Conservation (phyloP, 2,329 filamentous ascomycete genomes). For the Fusarium mexicanum region DNA sequence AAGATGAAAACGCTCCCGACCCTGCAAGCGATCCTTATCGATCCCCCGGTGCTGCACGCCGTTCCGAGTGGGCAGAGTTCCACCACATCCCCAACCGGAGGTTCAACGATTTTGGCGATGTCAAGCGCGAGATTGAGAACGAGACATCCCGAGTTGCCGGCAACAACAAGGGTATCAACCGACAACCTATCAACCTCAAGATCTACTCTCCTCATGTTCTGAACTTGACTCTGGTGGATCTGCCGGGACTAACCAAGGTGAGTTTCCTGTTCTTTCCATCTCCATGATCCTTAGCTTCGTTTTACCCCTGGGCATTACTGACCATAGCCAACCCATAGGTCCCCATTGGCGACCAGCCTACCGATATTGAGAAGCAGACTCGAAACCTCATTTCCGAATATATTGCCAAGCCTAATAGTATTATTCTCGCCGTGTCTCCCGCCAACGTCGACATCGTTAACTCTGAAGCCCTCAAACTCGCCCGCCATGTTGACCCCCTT, state of each 20-base stretch:
- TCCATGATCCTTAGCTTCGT: constrained; percentile 14
- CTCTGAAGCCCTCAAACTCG: constrained; percentile 95
- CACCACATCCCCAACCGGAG: constrained; percentile 90
- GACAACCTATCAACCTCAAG: constrained; percentile 97
- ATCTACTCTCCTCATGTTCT: constrained; percentile 98
- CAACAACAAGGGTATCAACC: constrained; percentile 97
- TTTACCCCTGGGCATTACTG: constrained; percentile 30
- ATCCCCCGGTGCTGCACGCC: constrained; percentile 74
- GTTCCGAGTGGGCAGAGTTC: constrained; percentile 90
- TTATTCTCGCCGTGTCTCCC: constrained; percentile 94
- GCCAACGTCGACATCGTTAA: constrained; percentile 99
- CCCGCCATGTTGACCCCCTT: constrained; percentile 94
- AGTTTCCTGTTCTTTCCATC: constrained; percentile 33
- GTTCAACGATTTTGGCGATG: constrained; percentile 91
- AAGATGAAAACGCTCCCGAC: constrained; percentile 74
- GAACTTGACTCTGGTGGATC: constrained; percentile 93
- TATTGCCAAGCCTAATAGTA: constrained; percentile 98
- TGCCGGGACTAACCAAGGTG: constrained; percentile 95
- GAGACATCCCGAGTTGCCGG: constrained; percentile 93
- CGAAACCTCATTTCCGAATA: constrained; percentile 96
- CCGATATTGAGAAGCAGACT: constrained; percentile 98
- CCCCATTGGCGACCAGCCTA: constrained; percentile 95
- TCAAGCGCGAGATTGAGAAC: constrained; percentile 96
- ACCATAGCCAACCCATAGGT: constrained; percentile 62
- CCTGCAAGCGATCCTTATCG: constrained; percentile 77